Base-by-base conservation (phyloP, 495 filamentous ascomycete species). In the Penicillium riverlandense region DNA sequence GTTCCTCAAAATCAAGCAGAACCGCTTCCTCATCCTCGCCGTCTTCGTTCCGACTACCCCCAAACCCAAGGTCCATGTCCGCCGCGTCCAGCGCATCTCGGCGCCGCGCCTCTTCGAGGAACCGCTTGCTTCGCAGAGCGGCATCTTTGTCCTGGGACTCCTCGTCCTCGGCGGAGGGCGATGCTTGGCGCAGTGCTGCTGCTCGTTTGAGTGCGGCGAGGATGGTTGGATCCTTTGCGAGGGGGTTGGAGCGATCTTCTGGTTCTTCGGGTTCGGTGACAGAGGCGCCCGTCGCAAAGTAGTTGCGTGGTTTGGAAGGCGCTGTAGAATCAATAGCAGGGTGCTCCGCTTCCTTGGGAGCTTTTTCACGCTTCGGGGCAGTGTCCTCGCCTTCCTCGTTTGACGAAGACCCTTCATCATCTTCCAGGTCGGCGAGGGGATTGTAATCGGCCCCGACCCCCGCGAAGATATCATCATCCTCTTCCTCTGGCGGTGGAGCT, bases 31-130 rank as follows among this genome's bases (percentile, higher is more conserved):
- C 90, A 38, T 95, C 90, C 33, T 85, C 88, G 34, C 83, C 84
- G 53, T 95, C 90, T 37, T 84, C 88, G 45, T 83, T 77, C 15
- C 89, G 78, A 50, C 83, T 89, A 11, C 83, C 84, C 7, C 94
- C 92, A 58, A 98, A 97, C 29, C 89, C 92, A 63, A 96, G 72
- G 53, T 98, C 92, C 69, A 98, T 77, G 65, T 98, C 92, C 35
- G 90, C 86, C 9, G 86, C 81, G 65, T 98, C 92, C 35, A 90
- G 77, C 48, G 85, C 85, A 35, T 82, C 77, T 6, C 56, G 61
- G 7, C 67, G 66, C 22, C 58, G 63, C 6, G 63, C 66, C 36
- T 81, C 76, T 50, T 86, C 78, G 8, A 96, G 66, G 67, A 96
- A 84, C 46, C 80, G 81, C 56, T 79, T 81, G 13, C 83, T 79